Evolutionary conservation across 192 early-diverging fungal genomes (phyloP), one percentile per base, ranked within the genome.

Genomic region (Backusella psychrophila): DNA sequence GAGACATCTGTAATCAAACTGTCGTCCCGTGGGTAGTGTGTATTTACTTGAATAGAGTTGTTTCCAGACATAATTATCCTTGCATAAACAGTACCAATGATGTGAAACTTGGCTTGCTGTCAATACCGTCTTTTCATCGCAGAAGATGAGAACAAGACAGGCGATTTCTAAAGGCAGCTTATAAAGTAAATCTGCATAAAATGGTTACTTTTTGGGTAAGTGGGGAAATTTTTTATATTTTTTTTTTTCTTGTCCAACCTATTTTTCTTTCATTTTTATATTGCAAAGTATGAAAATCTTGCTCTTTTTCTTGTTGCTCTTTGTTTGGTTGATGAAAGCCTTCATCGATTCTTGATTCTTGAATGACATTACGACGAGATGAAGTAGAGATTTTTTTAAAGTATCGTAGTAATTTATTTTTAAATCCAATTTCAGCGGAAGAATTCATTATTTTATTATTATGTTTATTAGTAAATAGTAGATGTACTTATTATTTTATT

Each of bases 51-150:
- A 19, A 39, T 72, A 72, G 12, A 78, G 66, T 14, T 41, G 39
- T 2, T 66, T 72, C 79, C 79, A 81, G 9, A 81, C 26, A 12
- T 41, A 31, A 56, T 75, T 72, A 44, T 81, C 75, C 26, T 49
- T 67, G 26, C 65, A 56, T 7, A 81, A 11, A 1, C 1, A 52
- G n/a, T 74, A 19, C 79, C 75, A 77, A 8, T 65, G n/a, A 0
- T 46, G 53, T 6, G 70, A 76, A 0, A 80, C 79, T 41, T 23
- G 53, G 6, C 21, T 15, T 14, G 36, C 44, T 19, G 26, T 29
- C 5, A 75, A 34, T 4, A 80, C 19, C 8, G 41, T 73, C 1
- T 26, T 14, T 31, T 56, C 31, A 56, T 80, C 79, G 38, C 79
- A 80, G 29, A 42, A 73, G 2, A 39, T 41, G 3, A 80, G 38